Percentiles rank a stretch among this genome's conserved stretches.
phyloP scores from a whole-genome alignment of 257 asterid species.

The Vinca minor region DNA sequence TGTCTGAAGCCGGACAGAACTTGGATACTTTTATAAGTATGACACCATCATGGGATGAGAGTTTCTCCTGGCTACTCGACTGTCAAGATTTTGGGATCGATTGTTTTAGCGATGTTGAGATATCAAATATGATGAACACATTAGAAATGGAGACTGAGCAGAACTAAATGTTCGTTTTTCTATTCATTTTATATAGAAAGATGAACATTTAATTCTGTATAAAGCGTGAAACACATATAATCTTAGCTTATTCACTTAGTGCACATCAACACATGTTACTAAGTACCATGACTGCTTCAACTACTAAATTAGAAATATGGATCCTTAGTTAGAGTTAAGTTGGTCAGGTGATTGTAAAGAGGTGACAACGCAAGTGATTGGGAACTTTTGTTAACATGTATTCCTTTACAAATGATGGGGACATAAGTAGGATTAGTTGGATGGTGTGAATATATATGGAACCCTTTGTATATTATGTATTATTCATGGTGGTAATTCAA shows the following conservation, averaged over 20 bases:
- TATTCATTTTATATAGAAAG: too few species aligned
- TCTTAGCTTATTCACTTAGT: not conserved
- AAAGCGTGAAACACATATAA: too few species aligned
- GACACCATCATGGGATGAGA: slow-evolving; percentile 39
- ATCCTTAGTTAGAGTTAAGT: slow-evolving; percentile 6
- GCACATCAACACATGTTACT: slow-evolving; percentile 14
- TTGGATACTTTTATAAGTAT: not conserved
- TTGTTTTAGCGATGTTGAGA: slow-evolving; percentile 27
- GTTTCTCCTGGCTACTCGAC: slow-evolving; percentile 52
- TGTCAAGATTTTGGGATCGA: slow-evolving; percentile 77
- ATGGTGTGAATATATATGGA: slow-evolving; percentile 11
- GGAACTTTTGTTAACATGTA: too few species aligned
- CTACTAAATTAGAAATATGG: not conserved
- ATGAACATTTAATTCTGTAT: too few species aligned
- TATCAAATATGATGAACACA: slow-evolving; percentile 24
- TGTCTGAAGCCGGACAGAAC: not conserved
- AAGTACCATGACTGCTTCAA: slow-evolving; percentile 19
- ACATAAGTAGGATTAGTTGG: not conserved
- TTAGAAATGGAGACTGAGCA: slow-evolving; percentile 17
- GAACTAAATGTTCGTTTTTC: too few species aligned
- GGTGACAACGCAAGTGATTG: too few species aligned
- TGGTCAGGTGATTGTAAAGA: too few species aligned
- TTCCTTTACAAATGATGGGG: too few species aligned
- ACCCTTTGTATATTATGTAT: slow-evolving; percentile 14
- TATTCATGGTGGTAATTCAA: slow-evolving; percentile 3